Base-by-base conservation (phyloP, 1,284 basidiomycete genomes). In the Ceratobasidium papillatum region DNA sequence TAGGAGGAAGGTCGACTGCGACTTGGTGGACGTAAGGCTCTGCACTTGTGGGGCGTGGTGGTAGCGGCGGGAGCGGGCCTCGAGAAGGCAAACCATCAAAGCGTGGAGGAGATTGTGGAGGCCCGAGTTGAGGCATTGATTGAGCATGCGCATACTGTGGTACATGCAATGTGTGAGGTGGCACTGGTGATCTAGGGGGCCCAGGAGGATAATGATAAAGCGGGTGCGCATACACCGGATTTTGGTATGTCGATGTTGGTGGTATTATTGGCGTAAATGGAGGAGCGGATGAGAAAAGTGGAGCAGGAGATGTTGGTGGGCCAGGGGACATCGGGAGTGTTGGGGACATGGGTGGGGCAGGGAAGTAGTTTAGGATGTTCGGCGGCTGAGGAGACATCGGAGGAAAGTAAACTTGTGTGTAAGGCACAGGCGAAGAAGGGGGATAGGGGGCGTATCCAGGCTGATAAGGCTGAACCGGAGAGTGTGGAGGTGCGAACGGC, bases 41-140 rank as follows among this genome's bases (percentile, higher is more conserved):
- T 56, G 84, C 83, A 74, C 84, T 85, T 14, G 82, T 82, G 1
- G 83, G 84, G 43, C 84, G 81, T 22, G 80, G 68, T 3, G 45
- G 59, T 30, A 78, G 73, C 9, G 79, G 76, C 17, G 81, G 82
- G 0, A 81, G 80, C 0, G 80, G 82, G 69, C 45, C 22, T 65
- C 27, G 5, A 7, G 56, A 22, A 4, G 61, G 61, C 25, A 63
- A 30, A 11, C 61, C 61, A 22, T 63, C 61, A 30, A 8, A 30
- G 5, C 38, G 38, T 17, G 8, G 56, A 19, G 56, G 32, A 12
- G n/a, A 17, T 11, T 63, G 65, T 5, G 32, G 65, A 3, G 65
- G 51, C 12, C 12, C 63, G 34, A 56, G 51, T 56, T 68, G 65
- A 47, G 65, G 65, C 65, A 68, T 49, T 12, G 63, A 30, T 25